phyloP scores from a whole-genome alignment of 2,329 filamentous ascomycete species.

The Exophiala sp. region DNA sequence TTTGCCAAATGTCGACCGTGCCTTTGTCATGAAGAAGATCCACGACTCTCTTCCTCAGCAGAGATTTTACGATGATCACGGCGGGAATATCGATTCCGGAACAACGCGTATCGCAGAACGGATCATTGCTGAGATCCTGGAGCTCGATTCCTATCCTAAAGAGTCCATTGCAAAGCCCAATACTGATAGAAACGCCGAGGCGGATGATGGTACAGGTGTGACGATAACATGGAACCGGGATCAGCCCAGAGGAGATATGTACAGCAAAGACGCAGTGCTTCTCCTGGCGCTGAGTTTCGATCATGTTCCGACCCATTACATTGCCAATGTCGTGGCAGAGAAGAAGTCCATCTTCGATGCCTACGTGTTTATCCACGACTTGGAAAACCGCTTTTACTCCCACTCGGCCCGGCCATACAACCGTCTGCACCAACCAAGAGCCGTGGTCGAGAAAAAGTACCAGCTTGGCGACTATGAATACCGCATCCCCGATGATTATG shows the following conservation, averaged over 20 bases:
- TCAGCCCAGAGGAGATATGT: constrained; percentile 17
- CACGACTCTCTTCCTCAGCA: constrained; percentile 32
- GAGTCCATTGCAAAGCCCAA: constrained; percentile 28
- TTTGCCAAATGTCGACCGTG: constrained; percentile 45
- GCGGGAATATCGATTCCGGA: background rate
- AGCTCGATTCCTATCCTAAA: constrained; percentile 40
- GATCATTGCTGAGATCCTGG: constrained; percentile 41
- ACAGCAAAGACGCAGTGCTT: constrained; percentile 28
- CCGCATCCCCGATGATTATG: constrained; percentile 18
- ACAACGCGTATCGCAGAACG: constrained; percentile 25
- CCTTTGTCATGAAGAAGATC: constrained; percentile 34
- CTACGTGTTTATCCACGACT: constrained; percentile 29
- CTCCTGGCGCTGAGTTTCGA: constrained; percentile 27
- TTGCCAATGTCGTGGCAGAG: constrained; percentile 21
- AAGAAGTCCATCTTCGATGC: constrained; percentile 30
- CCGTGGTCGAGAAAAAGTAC: constrained; percentile 22
- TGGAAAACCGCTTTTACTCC: constrained; percentile 24
- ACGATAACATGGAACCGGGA: constrained; percentile 30
- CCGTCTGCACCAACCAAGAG: constrained; percentile 25
- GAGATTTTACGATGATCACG: constrained; percentile 13
- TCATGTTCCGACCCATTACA: constrained; percentile 25
- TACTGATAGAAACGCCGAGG: constrained; percentile 34
- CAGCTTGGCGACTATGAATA: constrained; percentile 6
- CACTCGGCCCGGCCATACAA: constrained; percentile 21
- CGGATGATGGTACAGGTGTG: constrained; percentile 34